These are phyloP conservation scores for Leucaena leucocephala DNA, from an alignment of 306 rosid genomes.

Conservation along the genomic window DNA sequence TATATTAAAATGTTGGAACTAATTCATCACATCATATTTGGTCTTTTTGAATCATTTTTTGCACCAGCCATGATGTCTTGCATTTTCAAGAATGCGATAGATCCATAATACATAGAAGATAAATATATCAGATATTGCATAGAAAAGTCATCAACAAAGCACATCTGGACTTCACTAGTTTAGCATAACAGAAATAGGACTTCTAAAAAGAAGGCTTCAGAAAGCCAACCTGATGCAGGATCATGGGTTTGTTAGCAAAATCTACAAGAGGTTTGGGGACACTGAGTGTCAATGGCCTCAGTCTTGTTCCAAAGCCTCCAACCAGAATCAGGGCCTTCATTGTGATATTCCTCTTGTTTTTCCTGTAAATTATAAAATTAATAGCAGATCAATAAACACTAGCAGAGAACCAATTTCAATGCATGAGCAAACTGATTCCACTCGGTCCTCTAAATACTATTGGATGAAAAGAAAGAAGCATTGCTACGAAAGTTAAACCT, in stretches of 20 bases:
- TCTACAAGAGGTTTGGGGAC: conserved; percentile 99
- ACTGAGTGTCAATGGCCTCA: conserved; percentile 99
- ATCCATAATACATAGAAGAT: neutral
- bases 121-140: conserved; percentile 14
- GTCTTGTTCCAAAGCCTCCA: conserved; percentile 98
- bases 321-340: conserved; percentile 99
- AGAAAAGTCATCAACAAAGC: conserved; percentile 21
- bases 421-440: conserved; percentile 28
- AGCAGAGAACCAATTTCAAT: conserved; percentile 22
- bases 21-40: neutral
- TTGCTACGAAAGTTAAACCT: conserved; percentile 28
- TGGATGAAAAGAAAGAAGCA: conserved; percentile 30
- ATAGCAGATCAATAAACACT: conserved; percentile 26
- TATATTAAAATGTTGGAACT: conserved; percentile 12
- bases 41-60: conserved; percentile 30
- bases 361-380: conserved; percentile 46
- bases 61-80: conserved; percentile 8
- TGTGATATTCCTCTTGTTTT: conserved; percentile 48
- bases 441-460: conserved; percentile 29
- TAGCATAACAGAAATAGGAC: neutral
- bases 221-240: conserved; percentile 89
- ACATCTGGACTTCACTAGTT: conserved; percentile 15
- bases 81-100: neutral
- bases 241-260: conserved; percentile 99
- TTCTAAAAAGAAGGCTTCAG: conserved; percentile 13